These are phyloP conservation scores for Coemansia sp. DNA, from an alignment of 192 early-diverging fungal genomes.

Conservation along the genomic window DNA sequence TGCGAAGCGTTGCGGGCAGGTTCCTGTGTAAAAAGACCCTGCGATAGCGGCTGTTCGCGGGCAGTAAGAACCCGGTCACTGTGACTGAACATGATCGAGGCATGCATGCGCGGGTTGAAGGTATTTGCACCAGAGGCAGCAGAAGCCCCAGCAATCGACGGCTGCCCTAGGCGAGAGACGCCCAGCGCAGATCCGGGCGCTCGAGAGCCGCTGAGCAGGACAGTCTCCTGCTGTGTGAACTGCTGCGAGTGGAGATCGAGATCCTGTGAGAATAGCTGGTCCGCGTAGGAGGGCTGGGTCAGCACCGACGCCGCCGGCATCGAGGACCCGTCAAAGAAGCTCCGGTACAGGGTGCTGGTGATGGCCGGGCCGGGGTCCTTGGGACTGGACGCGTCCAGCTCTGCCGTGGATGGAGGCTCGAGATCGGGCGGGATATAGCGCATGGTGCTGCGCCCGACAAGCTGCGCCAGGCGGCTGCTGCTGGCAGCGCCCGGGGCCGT, in stretches of 20 bases:
- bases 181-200: background rate
- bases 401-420: conserved; percentile 1
- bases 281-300: conserved; percentile 26
- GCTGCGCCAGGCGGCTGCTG: conserved; percentile 39
- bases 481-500: conserved; percentile 35
- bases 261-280: conserved; percentile 39
- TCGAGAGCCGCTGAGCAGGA: conserved; percentile 13
- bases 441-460: conserved; percentile 44
- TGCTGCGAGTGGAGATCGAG: conserved; percentile 28
- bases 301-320: conserved; percentile 12
- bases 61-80: conserved; percentile 38
- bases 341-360: conserved; percentile 22
- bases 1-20: conserved; percentile 7
- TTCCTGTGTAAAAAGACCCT: conserved; percentile 27
- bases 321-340: conserved; percentile 10
- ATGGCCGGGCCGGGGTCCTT: background rate
- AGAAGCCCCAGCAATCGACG: no score
- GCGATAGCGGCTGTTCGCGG: conserved; percentile 22
- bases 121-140: conserved; percentile 3
- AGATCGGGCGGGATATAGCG: conserved; percentile 47
- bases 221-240: conserved; percentile 40
- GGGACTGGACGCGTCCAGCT: background rate
- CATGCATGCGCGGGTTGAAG: conserved; percentile 42
- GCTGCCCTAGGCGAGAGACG: background rate
- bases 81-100: conserved; percentile 44